Base-by-base conservation (phyloP, 2,329 filamentous ascomycete genomes). In the Mariannaea elegans region DNA sequence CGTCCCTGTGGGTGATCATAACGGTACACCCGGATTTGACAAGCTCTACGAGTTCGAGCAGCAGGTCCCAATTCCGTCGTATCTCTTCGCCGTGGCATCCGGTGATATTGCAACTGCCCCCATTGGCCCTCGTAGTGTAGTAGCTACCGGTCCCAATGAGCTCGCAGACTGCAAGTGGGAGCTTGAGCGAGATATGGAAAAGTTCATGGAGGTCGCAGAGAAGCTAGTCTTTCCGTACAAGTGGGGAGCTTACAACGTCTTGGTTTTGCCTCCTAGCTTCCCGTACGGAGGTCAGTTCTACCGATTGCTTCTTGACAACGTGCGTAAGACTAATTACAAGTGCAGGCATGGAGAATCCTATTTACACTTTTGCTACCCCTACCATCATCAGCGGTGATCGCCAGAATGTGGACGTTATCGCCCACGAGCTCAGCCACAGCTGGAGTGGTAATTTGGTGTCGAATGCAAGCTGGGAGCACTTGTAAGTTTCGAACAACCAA, bases 391-490 rank as follows among this genome's bases (percentile, higher is more conserved):
- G 91, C 57, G 94, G 94, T 46, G 91, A 94, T 71, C 86, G 90
- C 41, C 90, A 97, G 73, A 98, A 98, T 68, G 87, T 98, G 18
- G 94, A 98, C 74, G 94, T 98, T 18, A 97, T 99, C 76, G 95
- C 95, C 2, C 95, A 97, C 75, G 94, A 88, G 84, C 71, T 90
- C 63, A 84, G 82, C 65, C 87, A 90, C 72, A 87, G 90, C 69
- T 97, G 94, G 93, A 95, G 91, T 61, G 94, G 94, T 23, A 97
- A 97, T 69, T 79, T 94, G 36, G 91, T 94, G 2, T 90, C 87
- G 8, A 91, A 89, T 69, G 88, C 88, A 48, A 91, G 88, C 68
- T 94, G 91, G 91, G 90, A 94, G 77, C 90, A 94, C 73, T 93
- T 87, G 85, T 88, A 72, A 76, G 85, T 78, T 9, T 7, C 23